Percentiles rank a stretch among this genome's conserved stretches.
These are phyloP conservation scores for Leccinellum rugosiceps DNA, from an alignment of 768 basidiomycete genomes.

Conservation along the genomic window DNA sequence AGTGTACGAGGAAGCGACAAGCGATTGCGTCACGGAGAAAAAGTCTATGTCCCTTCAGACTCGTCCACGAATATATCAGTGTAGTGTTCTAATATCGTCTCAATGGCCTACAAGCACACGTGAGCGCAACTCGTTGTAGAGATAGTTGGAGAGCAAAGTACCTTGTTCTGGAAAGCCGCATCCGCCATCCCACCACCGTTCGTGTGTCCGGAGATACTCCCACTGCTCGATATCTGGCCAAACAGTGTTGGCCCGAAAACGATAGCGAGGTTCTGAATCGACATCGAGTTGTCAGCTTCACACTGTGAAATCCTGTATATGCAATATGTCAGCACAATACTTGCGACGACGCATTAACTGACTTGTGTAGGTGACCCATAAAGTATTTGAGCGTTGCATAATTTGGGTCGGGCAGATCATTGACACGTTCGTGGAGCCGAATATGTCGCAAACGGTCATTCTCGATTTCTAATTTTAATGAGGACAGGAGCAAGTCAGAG, in stretches of 20 bases:
- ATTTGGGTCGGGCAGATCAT: constrained; percentile 97
- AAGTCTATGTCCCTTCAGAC: constrained; percentile 40
- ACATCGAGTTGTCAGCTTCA: constrained; percentile 85
- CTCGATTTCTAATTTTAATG: constrained; percentile 62
- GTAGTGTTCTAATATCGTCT: constrained; percentile 93
- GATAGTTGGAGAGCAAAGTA: constrained; percentile 18
- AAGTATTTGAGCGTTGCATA: constrained; percentile 96
- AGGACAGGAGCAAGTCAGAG: neutral
- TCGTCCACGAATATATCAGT: constrained; percentile 97
- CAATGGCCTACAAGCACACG: constrained; percentile 63
- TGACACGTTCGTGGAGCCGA: constrained; percentile 93
- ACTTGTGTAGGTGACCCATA: constrained; percentile 92
- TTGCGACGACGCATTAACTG: constrained; percentile 18
- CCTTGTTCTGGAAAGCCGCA: constrained; percentile 70
- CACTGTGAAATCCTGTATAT: constrained; percentile 66
- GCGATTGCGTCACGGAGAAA: neutral
- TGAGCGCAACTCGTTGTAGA: constrained; percentile 5
- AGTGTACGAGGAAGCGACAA: neutral
- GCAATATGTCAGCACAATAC: constrained; percentile 8
- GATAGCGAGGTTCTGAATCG: constrained; percentile 88
- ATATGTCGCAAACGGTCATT: constrained; percentile 96
- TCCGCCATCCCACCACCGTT: constrained; percentile 64
- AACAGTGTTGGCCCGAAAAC: constrained; percentile 98
- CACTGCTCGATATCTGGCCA: constrained; percentile 54
- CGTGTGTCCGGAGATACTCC: constrained; percentile 43